phyloP scores from a whole-genome alignment of 1,284 basidiomycete species.

The Mrakiaceae sp. region DNA sequence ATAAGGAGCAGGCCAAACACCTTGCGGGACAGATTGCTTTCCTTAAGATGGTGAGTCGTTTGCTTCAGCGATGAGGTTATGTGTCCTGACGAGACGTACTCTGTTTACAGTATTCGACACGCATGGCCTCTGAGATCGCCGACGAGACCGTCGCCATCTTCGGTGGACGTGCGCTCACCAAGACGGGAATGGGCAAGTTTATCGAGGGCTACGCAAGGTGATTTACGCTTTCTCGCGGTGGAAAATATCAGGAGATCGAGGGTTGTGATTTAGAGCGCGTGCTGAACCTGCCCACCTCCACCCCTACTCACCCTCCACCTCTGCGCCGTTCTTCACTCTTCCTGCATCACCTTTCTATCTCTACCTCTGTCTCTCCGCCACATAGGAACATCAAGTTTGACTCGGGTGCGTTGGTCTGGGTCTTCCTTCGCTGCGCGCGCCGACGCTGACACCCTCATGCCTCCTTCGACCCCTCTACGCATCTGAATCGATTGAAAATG shows the following conservation, averaged over 20 bases:
- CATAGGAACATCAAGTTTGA: slow-evolving; percentile 42
- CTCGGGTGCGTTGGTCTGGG: slow-evolving; percentile 28
- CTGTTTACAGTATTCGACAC: slow-evolving; percentile 32
- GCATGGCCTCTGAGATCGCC: slow-evolving; percentile 35
- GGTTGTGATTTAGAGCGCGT: too few species aligned
- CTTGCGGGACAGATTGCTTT: slow-evolving; percentile 30
- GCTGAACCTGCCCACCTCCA: too few species aligned
- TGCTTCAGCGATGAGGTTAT: not conserved
- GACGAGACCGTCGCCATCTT: slow-evolving; percentile 38
- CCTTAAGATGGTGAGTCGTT: slow-evolving; percentile 42
- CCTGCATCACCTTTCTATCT: slow-evolving; percentile 5
- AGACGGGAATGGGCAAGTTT: slow-evolving; percentile 47
- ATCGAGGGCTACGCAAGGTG: slow-evolving; percentile 35
- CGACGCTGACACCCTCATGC: not conserved
- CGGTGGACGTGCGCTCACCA: slow-evolving; percentile 48
- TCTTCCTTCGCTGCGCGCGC: slow-evolving; percentile 23
- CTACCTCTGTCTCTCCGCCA: slow-evolving; percentile 10
- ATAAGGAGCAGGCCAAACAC: slow-evolving; percentile 51
- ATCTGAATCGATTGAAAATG: slow-evolving; percentile 51
- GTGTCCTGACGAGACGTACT: too few species aligned
- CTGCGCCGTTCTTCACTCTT: not conserved
- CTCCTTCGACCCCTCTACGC: slow-evolving; percentile 32
- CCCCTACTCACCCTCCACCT: not conserved
- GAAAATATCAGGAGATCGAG: too few species aligned
- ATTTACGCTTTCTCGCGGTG: slow-evolving; percentile 42